A percentile compares a stretch with the other conserved stretches of the same genome.
These are phyloP conservation scores for Eucalyptus erythrocorys DNA, from an alignment of 345 rosid species.

Conservation along the genomic window DNA sequence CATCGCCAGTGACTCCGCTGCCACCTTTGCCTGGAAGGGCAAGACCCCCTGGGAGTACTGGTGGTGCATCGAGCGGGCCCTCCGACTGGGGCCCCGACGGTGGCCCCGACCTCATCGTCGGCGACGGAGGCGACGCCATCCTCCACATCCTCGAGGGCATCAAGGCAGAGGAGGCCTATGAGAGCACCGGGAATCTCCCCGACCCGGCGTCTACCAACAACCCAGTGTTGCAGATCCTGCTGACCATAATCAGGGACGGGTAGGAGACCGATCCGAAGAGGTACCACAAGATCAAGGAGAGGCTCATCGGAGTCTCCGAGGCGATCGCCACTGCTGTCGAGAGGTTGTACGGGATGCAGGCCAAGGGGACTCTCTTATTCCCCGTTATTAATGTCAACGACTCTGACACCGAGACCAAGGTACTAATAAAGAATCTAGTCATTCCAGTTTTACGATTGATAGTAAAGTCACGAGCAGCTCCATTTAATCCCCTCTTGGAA, in stretches of 20 bases:
- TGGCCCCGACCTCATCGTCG: slow-evolving; percentile 47
- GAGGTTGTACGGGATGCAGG: slow-evolving; percentile 33
- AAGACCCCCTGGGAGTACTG: slow-evolving; percentile 90
- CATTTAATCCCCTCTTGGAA: neutral
- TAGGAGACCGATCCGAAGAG: slow-evolving; percentile 49
- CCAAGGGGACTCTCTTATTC: slow-evolving; percentile 21
- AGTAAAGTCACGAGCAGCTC: neutral
- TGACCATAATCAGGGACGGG: slow-evolving; percentile 51
- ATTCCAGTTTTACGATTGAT: too few relatives aligned
- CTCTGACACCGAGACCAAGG: slow-evolving; percentile 34
- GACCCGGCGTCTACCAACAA: slow-evolving; percentile 17
- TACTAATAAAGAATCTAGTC: too few relatives aligned
- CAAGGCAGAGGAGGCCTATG: neutral
- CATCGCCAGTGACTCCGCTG: neutral
- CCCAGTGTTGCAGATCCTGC: slow-evolving; percentile 55
- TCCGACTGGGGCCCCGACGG: slow-evolving; percentile 84
- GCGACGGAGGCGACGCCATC: neutral
- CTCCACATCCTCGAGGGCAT: neutral
- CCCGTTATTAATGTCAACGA: slow-evolving; percentile 34
- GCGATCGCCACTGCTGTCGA: slow-evolving; percentile 53
- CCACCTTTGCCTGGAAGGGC: neutral
- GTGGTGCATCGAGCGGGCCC: slow-evolving; percentile 90
- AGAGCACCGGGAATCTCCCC: neutral
- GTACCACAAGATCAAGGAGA: slow-evolving; percentile 67
- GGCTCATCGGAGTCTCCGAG: slow-evolving; percentile 79